Evolutionary conservation across 305 asterid genomes (phyloP).

Genomic region (Fraxinus dipetala): DNA sequence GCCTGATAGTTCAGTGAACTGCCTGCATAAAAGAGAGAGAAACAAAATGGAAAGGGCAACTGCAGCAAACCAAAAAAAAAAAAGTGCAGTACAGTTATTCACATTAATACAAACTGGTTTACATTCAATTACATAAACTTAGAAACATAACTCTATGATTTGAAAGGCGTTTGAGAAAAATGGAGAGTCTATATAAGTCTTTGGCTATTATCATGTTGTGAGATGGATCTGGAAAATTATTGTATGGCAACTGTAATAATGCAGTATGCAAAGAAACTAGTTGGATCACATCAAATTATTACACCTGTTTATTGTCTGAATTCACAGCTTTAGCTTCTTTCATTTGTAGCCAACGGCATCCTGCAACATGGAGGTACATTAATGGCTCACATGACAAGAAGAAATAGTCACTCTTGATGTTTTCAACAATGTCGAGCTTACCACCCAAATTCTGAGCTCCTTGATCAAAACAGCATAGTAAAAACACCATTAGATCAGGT

Average conservation of each 20-base stretch:
- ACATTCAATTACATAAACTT: not conserved
- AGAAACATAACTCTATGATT: not conserved
- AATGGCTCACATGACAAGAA: not conserved
- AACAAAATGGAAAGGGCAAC: not conserved
- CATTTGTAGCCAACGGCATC: not conserved
- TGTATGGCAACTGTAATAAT: not conserved
- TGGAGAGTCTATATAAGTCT: not conserved
- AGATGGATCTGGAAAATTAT: not conserved
- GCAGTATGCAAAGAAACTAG: not conserved
- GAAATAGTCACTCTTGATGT: not conserved
- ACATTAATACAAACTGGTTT: not conserved
- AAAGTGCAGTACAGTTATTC: not conserved
- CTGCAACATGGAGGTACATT: not conserved
- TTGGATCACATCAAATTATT: not conserved
- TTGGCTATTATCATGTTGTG: not conserved
- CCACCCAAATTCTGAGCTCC: not conserved
- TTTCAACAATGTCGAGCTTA: not conserved
- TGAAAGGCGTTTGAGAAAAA: not conserved
- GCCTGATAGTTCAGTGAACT: not conserved
- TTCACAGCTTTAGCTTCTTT: not conserved
- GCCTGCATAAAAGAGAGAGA: not conserved
- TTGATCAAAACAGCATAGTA: not conserved
- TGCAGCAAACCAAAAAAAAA: not conserved
- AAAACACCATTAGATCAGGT: not conserved
- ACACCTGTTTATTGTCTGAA: not conserved